Evolutionary conservation across 2,329 filamentous ascomycete species (phyloP), one percentile per base, ranked within the genome.

Genomic region (Arthrobotrys sinensis): DNA sequence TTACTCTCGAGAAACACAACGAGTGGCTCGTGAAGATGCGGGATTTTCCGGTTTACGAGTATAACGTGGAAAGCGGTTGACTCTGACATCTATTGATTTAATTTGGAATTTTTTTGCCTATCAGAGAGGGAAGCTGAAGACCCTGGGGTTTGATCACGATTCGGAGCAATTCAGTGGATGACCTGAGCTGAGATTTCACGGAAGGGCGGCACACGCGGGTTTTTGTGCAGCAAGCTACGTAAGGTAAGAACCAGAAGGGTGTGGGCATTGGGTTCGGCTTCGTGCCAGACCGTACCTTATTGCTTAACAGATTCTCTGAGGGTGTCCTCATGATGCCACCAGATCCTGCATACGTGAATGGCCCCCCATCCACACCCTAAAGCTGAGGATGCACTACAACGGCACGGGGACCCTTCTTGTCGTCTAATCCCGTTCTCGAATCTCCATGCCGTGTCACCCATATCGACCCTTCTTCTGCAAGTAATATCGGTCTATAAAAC

Each of bases 251-350:
- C 12, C 53, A 38, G 16, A 52, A 36, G 34, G 16, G 52, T 57
- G n/a, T 40, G 57, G 46, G 36, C 21, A 40, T 28, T 55, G 34
- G 67, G 52, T 50, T 32, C 46, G 53, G 40, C 28, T 62, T 60
- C 66, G 66, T 62, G 66, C 68, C 46, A 65, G 36, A 43, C 57
- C 48, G 57, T 63, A 64, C 57, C 45, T 64, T 53, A 72, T 64
- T 46, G 38, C 32, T 64, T 21, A 55, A 65, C 36, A 14, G 43
- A 36, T 57, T 34, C 46, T 43, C 10, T 50, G 21, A 64, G 36
- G 55, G 55, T 60, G 55, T 60, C 55, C 55, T 60, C 34, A 60
- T 60, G 36, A 60, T 60, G 28, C 36, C 34, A 60, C 38, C 19
- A 36, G 36, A 60, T 24, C 36, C 19, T 60, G 55, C 55, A 60